A percentile compares a stretch with the other conserved stretches of the same genome.
These are phyloP conservation scores for Metschnikowia aberdeeniae DNA, from an alignment of 805 yeast genomes.

Conservation along the genomic window DNA sequence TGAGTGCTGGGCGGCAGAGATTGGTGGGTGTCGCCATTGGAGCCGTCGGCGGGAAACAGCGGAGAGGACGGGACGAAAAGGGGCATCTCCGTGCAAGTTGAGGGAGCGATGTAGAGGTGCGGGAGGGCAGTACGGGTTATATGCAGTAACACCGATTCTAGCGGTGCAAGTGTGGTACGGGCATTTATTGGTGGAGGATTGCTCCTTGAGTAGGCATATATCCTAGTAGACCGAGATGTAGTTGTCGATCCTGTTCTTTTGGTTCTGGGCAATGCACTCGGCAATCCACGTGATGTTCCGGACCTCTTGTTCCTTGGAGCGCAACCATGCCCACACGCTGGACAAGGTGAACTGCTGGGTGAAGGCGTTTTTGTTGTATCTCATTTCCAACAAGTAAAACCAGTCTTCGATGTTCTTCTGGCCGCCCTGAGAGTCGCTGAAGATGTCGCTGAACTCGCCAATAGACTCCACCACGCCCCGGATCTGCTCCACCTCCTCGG, in stretches of 20 bases:
- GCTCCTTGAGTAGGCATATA: too few species aligned
- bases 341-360: constrained; percentile 93
- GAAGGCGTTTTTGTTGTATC: constrained; percentile 84
- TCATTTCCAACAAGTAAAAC: constrained; percentile 90
- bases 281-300: constrained; percentile 99
- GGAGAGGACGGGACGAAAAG: constrained; percentile 18
- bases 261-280: constrained; percentile 98
- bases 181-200: too few species aligned
- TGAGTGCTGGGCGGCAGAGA: background rate
- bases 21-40: background rate
- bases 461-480: constrained; percentile 59
- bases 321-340: constrained; percentile 95
- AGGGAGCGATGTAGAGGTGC: too few species aligned
- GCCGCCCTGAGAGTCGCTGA: constrained; percentile 35
- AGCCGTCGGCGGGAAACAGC: background rate
- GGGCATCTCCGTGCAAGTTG: background rate
- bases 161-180: too few species aligned
- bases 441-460: constrained; percentile 62
- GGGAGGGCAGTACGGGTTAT: too few species aligned
- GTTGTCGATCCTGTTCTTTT: constrained; percentile 87
- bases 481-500: constrained; percentile 85
- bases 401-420: constrained; percentile 84
- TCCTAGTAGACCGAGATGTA: constrained; percentile 82
- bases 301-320: constrained; percentile 93
- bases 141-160: too few species aligned